These are phyloP conservation scores for Teratosphaeria viscida DNA, from an alignment of 2,329 filamentous ascomycete genomes.

Conservation along the genomic window DNA sequence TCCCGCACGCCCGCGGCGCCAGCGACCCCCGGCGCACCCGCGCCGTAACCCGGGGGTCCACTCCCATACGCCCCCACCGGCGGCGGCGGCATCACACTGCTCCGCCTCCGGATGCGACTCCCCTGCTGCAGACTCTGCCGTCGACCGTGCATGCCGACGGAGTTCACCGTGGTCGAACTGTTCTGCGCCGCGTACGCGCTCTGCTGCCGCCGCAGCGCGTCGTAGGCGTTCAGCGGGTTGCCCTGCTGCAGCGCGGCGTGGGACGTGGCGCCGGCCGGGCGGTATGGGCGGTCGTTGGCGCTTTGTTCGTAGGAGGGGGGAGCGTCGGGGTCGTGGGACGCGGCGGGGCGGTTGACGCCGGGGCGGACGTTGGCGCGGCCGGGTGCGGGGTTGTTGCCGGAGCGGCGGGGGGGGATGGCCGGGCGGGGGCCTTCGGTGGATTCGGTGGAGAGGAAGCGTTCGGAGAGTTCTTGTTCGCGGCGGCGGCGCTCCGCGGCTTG, in stretches of 20 bases:
- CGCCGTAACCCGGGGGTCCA: neutral
- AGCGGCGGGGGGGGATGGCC: conserved; percentile 13
- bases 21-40: conserved; percentile 6
- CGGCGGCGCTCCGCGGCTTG: conserved; percentile 46
- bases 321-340: conserved; percentile 40
- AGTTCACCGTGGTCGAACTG: conserved; percentile 8
- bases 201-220: conserved; percentile 22
- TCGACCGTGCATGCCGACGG: conserved; percentile 1
- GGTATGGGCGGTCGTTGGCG: conserved; percentile 45
- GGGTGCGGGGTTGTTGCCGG: neutral
- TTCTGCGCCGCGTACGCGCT: conserved; percentile 11
- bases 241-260: conserved; percentile 15
- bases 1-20: conserved; percentile 19
- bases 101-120: conserved; percentile 10
- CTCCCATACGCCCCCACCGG: neutral
- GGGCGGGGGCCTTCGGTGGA: conserved; percentile 19
- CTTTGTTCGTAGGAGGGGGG: conserved; percentile 59
- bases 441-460: conserved; percentile 56
- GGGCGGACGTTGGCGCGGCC: conserved; percentile 2
- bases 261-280: conserved; percentile 22
- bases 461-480: conserved; percentile 57
- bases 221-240: conserved; percentile 24
- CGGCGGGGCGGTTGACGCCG: conserved; percentile 9
- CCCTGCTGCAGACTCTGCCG: conserved; percentile 3
- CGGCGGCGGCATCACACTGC: conserved; percentile 7